Percentiles rank a stretch among this genome's conserved stretches.
Conservation (phyloP, 2,329 filamentous ascomycete species). For the Ilyonectria mors-panacis region DNA sequence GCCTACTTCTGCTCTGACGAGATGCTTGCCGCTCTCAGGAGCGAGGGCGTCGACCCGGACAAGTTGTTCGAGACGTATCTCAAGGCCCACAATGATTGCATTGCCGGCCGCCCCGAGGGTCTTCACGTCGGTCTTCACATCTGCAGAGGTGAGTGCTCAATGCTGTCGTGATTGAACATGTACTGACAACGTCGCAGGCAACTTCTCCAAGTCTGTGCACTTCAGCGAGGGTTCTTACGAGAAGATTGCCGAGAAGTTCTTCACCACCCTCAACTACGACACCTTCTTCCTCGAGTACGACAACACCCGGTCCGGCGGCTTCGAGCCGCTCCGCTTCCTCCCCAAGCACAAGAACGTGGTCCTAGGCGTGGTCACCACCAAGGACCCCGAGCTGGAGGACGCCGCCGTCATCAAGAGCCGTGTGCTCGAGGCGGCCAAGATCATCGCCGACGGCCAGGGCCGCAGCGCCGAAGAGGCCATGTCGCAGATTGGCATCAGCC, state of each 20-base stretch:
- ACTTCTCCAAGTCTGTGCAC: conserved; percentile 74
- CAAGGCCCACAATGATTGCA: conserved; percentile 80
- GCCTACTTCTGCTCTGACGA: conserved; percentile 78
- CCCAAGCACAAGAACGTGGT: conserved; percentile 74
- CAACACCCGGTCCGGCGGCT: conserved; percentile 71
- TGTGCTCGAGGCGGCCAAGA: conserved; percentile 72
- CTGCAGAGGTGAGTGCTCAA: conserved; percentile 51
- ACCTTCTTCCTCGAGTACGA: conserved; percentile 76
- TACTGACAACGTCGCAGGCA: conserved; percentile 62
- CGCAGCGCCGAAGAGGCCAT: conserved; percentile 75
- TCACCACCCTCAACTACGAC: conserved; percentile 71
- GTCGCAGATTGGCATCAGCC: conserved; percentile 75
- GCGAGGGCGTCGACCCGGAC: conserved; percentile 73
- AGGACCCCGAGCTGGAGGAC: conserved; percentile 72
- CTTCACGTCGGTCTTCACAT: conserved; percentile 82
- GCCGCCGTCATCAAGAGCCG: conserved; percentile 67
- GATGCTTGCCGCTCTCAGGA: conserved; percentile 72
- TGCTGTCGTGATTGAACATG: background rate
- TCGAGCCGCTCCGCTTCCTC: conserved; percentile 73
- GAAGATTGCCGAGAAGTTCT: conserved; percentile 73
- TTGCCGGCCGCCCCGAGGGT: conserved; percentile 72
- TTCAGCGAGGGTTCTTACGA: conserved; percentile 77
- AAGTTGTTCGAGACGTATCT: conserved; percentile 79
- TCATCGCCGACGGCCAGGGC: conserved; percentile 75
- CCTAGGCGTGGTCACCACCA: conserved; percentile 73